These are phyloP conservation scores for Penicillium sp. DNA, from an alignment of 2,329 filamentous ascomycete species.

Conservation along the genomic window DNA sequence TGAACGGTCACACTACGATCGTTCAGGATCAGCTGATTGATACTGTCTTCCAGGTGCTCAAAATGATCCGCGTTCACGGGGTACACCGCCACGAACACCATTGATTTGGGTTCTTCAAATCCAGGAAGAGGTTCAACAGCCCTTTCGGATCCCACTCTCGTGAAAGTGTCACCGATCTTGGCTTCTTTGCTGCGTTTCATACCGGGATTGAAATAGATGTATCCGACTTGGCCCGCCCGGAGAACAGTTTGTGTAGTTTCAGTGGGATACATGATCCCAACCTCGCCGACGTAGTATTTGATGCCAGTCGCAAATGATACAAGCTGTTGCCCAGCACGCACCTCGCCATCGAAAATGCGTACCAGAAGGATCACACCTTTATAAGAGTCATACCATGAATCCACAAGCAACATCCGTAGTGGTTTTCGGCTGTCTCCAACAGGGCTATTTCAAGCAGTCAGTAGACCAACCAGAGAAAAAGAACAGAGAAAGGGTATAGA, in stretches of 20 bases:
- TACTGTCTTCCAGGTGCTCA: slow-evolving; percentile 81
- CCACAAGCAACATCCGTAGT: slow-evolving; percentile 78
- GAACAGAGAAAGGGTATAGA: slow-evolving; percentile 9
- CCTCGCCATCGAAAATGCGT: slow-evolving; percentile 78
- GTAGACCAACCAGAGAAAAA: slow-evolving; percentile 1
- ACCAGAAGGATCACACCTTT: slow-evolving; percentile 89
- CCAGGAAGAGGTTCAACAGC: slow-evolving; percentile 75
- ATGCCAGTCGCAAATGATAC: slow-evolving; percentile 79
- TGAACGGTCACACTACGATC: slow-evolving; percentile 90
- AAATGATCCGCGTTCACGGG: slow-evolving; percentile 88
- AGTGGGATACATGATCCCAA: slow-evolving; percentile 91
- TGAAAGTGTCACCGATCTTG: slow-evolving; percentile 93
- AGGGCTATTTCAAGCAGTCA: slow-evolving; percentile 46
- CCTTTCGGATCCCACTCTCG: slow-evolving; percentile 69
- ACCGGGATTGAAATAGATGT: slow-evolving; percentile 93
- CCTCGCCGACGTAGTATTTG: slow-evolving; percentile 90
- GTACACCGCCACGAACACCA: slow-evolving; percentile 98
- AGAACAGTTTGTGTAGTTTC: slow-evolving; percentile 74
- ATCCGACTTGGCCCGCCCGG: slow-evolving; percentile 89
- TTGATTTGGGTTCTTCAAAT: slow-evolving; percentile 94
- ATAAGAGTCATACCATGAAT: slow-evolving; percentile 98
- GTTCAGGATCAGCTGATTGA: slow-evolving; percentile 87
- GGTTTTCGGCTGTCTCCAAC: slow-evolving; percentile 66
- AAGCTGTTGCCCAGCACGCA: slow-evolving; percentile 78
- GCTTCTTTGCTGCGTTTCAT: slow-evolving; percentile 97